Evolutionary conservation across 768 basidiomycete genomes (phyloP), one percentile per base, ranked within the genome.

Genomic region (Russula sp.): DNA sequence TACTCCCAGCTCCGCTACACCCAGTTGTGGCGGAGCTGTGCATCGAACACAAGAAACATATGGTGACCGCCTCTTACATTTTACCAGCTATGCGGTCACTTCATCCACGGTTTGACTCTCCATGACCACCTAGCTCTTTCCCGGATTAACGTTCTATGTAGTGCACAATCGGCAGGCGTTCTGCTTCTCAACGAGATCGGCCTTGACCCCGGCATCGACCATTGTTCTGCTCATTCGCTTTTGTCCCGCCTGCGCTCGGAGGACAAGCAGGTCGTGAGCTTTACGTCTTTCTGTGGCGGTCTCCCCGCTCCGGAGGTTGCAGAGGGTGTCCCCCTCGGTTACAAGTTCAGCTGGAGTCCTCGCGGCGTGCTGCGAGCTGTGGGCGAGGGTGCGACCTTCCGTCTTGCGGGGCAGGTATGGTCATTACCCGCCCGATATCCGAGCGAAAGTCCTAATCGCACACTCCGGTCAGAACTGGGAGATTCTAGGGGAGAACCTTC

Each of bases 341-440:
- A 96, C 70, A 96, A 94, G 71, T 94, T 94, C 71, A 91, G 92
- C 67, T 98, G 95, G 95, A 89, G 85, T 54, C 94, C 95, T 0
- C 79, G 85, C 61, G 94, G 92, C 6, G 94, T 96, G 8, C 75
- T 98, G 44, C 82, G 79, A 16, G 95, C 94, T 2, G 89, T 90
- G 0, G 73, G 85, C 61, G 92, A 95, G 66, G 72, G 76, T 0
- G 93, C 95, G 2, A 71, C 70, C 44, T 97, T 85, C 73, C 80
- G 82, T 69, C 75, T 93, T 31, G 67, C 77, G 35, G 77, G 77
- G 6, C 70, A 82, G 74, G 89, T 88, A 66, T 22, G 57, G 35
- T 40, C 58, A 20, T 50, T 22, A 40, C 14, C 4, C 3, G 22
- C 42, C 16, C 27, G 14, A 10, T 13, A 9, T n/a, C 37, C n/a